Conservation (phyloP, 176 grass and related monocot genomes). For the Alopecurus myosuroides region DNA sequence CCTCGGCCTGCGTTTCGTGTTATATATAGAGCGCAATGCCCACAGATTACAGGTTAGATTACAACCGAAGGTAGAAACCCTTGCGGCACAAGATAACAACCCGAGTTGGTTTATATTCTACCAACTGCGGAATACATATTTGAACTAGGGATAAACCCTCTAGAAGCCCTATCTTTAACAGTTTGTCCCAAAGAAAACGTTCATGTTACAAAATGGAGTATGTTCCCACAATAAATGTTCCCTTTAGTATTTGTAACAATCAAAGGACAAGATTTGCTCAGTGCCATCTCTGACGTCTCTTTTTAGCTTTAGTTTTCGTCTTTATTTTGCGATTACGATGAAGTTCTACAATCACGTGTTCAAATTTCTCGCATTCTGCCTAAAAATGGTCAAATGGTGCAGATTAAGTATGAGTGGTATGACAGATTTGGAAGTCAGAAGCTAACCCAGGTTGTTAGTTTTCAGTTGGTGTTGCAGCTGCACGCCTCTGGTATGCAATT, state of each 20-base stretch:
- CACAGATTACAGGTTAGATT: no score
- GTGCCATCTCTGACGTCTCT: neutral
- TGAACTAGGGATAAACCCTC: no score
- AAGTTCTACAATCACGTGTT: no score
- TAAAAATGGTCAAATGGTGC: neutral
- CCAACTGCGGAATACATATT: no score
- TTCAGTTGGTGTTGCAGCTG: constrained; percentile 13
- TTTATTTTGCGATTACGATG: neutral
- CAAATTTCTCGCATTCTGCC: neutral
- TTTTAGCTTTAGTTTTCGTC: neutral
- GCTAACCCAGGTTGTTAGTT: neutral
- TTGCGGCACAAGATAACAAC: no score
- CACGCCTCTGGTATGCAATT: neutral
- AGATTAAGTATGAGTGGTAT: neutral
- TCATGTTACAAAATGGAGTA: neutral
- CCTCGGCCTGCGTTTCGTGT: no score
- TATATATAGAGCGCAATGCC: no score
- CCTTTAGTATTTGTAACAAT: neutral
- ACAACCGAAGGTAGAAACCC: no score
- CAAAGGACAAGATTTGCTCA: neutral
- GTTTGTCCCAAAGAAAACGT: neutral
- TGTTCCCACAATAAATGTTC: no score
- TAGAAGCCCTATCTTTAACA: no score
- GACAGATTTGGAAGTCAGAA: neutral
- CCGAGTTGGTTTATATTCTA: no score